Evolutionary conservation across 331 rosid genomes (phyloP).

Genomic region (Pyrus hybrid): DNA sequence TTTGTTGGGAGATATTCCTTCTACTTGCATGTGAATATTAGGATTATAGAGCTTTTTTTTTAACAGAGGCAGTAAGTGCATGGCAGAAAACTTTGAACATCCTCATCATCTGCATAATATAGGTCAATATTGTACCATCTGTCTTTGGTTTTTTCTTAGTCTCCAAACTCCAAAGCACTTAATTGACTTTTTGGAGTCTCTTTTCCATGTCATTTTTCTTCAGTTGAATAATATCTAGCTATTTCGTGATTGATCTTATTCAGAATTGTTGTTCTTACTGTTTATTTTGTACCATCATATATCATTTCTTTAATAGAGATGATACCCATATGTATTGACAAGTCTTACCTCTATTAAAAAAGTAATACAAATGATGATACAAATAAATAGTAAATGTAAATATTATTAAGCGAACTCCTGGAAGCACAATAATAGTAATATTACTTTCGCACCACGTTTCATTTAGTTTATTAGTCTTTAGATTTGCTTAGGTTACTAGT

Average conservation of each 20-base stretch:
- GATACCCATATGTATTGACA: no score
- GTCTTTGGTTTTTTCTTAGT: not conserved
- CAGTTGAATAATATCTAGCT: not conserved
- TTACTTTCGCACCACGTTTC: not conserved
- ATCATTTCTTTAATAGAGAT: no score
- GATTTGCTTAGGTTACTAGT: not conserved
- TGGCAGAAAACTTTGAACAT: no score
- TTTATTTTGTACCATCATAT: no score
- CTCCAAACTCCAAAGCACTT: not conserved
- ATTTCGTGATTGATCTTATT: no score
- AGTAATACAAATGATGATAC: no score
- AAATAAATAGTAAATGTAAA: not conserved
- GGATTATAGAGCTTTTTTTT: no score
- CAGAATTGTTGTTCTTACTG: no score
- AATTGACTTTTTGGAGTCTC: not conserved
- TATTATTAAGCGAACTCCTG: not conserved
- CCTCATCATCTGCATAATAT: not conserved
- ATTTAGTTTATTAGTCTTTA: not conserved
- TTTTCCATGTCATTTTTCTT: not conserved
- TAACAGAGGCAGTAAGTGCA: no score
- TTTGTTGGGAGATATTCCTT: no score
- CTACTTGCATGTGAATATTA: no score
- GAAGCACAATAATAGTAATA: not conserved
- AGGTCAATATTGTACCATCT: not conserved
- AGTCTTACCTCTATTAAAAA: no score